Evolutionary conservation across 257 asterid species (phyloP).

Genomic region (Voacanga thouarsii): DNA sequence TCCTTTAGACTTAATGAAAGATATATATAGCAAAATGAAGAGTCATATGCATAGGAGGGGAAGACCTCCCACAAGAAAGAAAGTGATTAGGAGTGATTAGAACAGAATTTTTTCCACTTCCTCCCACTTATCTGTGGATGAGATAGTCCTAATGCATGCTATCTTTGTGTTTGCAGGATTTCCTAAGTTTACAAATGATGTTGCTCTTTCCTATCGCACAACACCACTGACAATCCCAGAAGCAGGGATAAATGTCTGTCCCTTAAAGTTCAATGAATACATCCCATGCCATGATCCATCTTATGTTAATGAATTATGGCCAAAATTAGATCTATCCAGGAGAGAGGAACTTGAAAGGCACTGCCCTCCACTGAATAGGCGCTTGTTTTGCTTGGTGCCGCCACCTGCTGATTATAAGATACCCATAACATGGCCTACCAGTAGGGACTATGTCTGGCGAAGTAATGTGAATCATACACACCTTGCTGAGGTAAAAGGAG

Average conservation of each 20-base stretch:
- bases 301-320: slow-evolving; percentile 63
- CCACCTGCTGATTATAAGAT: slow-evolving; percentile 88
- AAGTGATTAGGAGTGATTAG: neutral
- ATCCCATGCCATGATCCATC: slow-evolving; percentile 83
- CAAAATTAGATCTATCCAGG: slow-evolving; percentile 61
- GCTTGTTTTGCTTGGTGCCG: slow-evolving; percentile 83
- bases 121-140: neutral
- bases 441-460: slow-evolving; percentile 90
- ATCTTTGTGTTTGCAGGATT: slow-evolving; percentile 36
- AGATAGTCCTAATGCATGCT: slow-evolving; percentile 2
- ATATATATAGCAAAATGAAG: neutral
- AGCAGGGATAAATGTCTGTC: slow-evolving; percentile 73
- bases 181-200: slow-evolving; percentile 52
- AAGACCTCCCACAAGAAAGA: neutral
- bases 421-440: slow-evolving; percentile 86
- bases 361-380: slow-evolving; percentile 64
- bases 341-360: slow-evolving; percentile 92
- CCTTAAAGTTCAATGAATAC: slow-evolving; percentile 65
- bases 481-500: slow-evolving; percentile 91
- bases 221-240: slow-evolving; percentile 55
- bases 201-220: slow-evolving; percentile 54
- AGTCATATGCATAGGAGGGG: neutral
- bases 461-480: slow-evolving; percentile 87
- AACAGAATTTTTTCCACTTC: neutral
- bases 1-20: neutral